phyloP scores from a whole-genome alignment of 2,329 filamentous ascomycete genomes.

The Chaetomiaceae sp. region DNA sequence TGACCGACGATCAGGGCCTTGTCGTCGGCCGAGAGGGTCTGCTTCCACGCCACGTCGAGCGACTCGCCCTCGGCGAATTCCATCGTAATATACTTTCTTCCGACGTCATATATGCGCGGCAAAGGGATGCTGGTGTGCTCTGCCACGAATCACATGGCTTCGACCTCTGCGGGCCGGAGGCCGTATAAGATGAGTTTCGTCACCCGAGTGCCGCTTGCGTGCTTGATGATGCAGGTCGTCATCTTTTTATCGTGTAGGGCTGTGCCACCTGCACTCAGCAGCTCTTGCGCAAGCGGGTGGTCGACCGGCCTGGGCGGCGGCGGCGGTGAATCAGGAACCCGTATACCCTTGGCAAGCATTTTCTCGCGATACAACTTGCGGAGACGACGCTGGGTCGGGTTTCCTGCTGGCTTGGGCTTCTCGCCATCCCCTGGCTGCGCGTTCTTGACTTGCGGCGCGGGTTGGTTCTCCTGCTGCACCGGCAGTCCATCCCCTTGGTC shows the following conservation, averaged over 20 bases:
- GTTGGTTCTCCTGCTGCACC: too few species aligned
- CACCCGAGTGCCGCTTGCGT: neutral
- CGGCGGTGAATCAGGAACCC: neutral
- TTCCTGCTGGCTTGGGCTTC: too few species aligned
- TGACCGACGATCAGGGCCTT: neutral
- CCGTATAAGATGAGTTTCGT: neutral
- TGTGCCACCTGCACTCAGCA: neutral
- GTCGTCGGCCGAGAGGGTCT: neutral
- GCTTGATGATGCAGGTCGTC: neutral
- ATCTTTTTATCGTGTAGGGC: neutral
- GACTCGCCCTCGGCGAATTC: neutral
- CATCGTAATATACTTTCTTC: slow-evolving; percentile 11
- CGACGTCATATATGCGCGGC: slow-evolving; percentile 6
- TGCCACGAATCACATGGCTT: slow-evolving; percentile 10
- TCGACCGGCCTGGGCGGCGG: neutral
- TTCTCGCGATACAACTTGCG: neutral
- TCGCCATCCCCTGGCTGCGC: too few species aligned
- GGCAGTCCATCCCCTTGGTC: too few species aligned
- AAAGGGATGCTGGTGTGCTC: slow-evolving; percentile 14
- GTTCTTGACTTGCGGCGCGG: too few species aligned
- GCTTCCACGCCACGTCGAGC: neutral
- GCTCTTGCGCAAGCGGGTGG: neutral
- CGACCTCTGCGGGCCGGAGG: slow-evolving; percentile 5
- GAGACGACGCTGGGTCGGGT: neutral
- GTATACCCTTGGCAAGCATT: neutral